Evolutionary conservation across 73 alveolate genomes (phyloP).

Genomic region (Effrenium voratum): DNA sequence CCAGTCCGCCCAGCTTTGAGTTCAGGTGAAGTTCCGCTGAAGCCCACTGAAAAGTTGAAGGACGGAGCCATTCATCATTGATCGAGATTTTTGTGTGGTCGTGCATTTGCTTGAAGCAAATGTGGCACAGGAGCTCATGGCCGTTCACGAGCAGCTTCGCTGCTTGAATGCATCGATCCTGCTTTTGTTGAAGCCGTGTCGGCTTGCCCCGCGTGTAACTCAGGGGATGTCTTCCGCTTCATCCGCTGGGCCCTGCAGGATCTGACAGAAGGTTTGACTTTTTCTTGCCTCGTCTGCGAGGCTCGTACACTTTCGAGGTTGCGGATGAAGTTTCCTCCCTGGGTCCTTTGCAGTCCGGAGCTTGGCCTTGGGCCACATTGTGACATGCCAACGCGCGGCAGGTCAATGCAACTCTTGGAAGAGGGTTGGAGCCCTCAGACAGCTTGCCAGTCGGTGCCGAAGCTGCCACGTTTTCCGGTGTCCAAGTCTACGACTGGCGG

Average conservation of each 20-base stretch:
- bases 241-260: neutral
- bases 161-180: neutral
- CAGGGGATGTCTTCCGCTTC: constrained; percentile 36
- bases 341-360: constrained; percentile 67
- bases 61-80: neutral
- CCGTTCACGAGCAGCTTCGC: constrained; percentile 37
- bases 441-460: neutral
- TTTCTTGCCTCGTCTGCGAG: neutral
- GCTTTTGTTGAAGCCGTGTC: neutral
- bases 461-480: neutral
- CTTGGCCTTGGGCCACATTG: too few species aligned
- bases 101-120: neutral
- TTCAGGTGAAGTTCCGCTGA: constrained; percentile 19
- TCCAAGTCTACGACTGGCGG: neutral
- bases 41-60: constrained; percentile 37
- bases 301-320: constrained; percentile 59
- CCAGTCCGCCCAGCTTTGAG: neutral
- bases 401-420: constrained; percentile 61
- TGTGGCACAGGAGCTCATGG: constrained; percentile 17
- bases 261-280: neutral
- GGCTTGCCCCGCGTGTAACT: neutral
- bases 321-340: constrained; percentile 9
- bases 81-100: neutral
- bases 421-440: too few species aligned
- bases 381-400: too few species aligned